phyloP scores from a whole-genome alignment of 1,139 yeast genomes.

The Magnusiomyces clavatus region DNA sequence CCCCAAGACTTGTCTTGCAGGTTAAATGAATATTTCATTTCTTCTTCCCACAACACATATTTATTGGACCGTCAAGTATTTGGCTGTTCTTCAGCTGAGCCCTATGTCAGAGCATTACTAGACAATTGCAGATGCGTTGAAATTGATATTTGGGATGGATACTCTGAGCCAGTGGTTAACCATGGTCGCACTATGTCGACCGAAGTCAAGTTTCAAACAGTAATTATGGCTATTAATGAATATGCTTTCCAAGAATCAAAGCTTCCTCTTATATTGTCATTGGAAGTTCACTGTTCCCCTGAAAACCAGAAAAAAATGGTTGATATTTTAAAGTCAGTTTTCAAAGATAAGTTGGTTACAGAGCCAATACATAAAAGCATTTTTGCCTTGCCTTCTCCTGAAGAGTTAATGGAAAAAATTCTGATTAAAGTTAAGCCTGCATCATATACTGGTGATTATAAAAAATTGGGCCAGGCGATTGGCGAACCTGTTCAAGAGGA shows the following conservation, averaged over 20 bases:
- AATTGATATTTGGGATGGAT: slow-evolving; percentile 92
- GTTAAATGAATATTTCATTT: slow-evolving; percentile 74
- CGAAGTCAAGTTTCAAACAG: slow-evolving; percentile 61
- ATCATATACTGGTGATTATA: neutral
- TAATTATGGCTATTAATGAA: slow-evolving; percentile 62
- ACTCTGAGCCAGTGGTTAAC: slow-evolving; percentile 72
- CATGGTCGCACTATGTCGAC: slow-evolving; percentile 84
- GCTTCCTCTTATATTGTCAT: slow-evolving; percentile 76
- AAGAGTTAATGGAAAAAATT: neutral
- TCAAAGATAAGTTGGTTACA: slow-evolving; percentile 53
- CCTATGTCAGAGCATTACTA: slow-evolving; percentile 80
- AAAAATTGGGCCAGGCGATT: neutral
- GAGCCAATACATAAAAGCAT: slow-evolving; percentile 27
- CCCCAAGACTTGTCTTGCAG: slow-evolving; percentile 55
- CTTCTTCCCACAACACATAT: slow-evolving; percentile 94
- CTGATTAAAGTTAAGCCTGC: slow-evolving; percentile 9
- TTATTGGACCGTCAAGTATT: slow-evolving; percentile 84
- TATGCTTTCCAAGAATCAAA: slow-evolving; percentile 83
- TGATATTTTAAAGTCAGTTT: slow-evolving; percentile 42
- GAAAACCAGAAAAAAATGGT: slow-evolving; percentile 57
- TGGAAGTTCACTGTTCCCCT: slow-evolving; percentile 71
- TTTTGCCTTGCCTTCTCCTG: neutral
- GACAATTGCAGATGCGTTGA: slow-evolving; percentile 92
- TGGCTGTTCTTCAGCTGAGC: slow-evolving; percentile 86
- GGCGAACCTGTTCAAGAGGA: neutral